Evolutionary conservation across 805 yeast species (phyloP), one percentile per base, ranked within the genome.

Genomic region (Lipomyces starkeyi): DNA sequence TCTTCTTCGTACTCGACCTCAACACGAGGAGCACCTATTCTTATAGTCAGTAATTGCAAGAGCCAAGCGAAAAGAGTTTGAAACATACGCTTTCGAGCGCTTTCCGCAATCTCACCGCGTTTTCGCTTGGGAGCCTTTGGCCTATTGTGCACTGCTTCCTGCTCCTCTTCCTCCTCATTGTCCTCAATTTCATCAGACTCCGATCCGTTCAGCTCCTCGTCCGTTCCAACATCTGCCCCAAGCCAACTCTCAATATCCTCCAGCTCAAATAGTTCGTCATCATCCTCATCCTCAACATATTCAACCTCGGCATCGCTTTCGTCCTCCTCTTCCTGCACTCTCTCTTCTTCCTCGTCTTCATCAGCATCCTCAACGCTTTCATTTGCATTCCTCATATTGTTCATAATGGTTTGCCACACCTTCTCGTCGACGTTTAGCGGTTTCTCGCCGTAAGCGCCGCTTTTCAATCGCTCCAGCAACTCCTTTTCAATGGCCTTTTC

Each of bases 391-490:
- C 83, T 88, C 73, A 85, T 85, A 71, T 82, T 85, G 69, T 93
- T 93, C 82, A 95, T 86, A 29, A 95, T 96, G 82, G 88, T 91
- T 85, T 90, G 89, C 99, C 99, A 95, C 68, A 95, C 87, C 80
- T 89, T 89, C 76, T 94, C 97, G 75, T 95, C 98, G 49, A 95
- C 98, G 76, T 95, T 95, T 77, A 95, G 83, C 65, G 99, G 99
- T 79, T 94, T 91, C 77, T 95, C 98, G 73, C 99, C 99, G 78
- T 95, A 95, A 1, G 98, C 98, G 69, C 99, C 99, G 76, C 94
- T 88, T 87, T 95, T 95, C 76, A 95, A 86, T 80, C 99, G 88
- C 64, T 93, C 97, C 76, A 95, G 84, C 73, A 95, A 85, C 80
- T 95, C 99, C 81, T 92, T 92, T 80, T 95, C 99, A 74, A 95